Conservation (phyloP, 441 rosid genomes). For the Populus hybrid region DNA sequence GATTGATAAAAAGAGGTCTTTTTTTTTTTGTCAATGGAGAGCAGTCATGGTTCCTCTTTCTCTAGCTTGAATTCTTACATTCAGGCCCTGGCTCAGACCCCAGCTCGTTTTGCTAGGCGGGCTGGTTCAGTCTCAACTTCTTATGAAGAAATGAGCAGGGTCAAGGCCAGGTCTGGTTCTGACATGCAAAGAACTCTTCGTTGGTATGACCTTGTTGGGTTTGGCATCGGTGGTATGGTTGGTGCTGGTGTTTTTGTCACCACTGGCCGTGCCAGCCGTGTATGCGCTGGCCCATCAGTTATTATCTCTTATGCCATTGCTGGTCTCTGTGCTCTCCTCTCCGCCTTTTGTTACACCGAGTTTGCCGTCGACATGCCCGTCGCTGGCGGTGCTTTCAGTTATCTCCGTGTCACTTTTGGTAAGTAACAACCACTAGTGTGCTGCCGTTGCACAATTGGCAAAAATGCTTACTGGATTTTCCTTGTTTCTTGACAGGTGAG, state of each 20-base stretch:
- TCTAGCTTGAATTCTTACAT: slow-evolving; percentile 54
- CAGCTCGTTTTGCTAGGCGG: slow-evolving; percentile 60
- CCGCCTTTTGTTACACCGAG: slow-evolving; percentile 95
- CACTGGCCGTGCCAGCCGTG: slow-evolving; percentile 62
- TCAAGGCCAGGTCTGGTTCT: slow-evolving; percentile 55
- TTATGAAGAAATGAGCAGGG: slow-evolving; percentile 60
- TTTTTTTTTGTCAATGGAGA: slow-evolving; percentile 32
- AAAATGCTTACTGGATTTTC: background rate
- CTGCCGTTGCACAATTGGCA: too few species aligned
- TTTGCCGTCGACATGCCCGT: slow-evolving; percentile 95
- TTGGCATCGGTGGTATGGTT: slow-evolving; percentile 96
- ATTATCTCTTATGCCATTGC: slow-evolving; percentile 88
- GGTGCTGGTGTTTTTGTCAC: slow-evolving; percentile 94
- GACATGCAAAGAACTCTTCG: slow-evolving; percentile 68
- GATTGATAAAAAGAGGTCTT: too few species aligned
- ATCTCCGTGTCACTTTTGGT: slow-evolving; percentile 87
- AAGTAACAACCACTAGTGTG: slow-evolving; percentile 5
- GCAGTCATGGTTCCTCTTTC: slow-evolving; percentile 48
- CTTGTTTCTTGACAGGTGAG: slow-evolving; percentile 45
- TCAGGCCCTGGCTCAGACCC: slow-evolving; percentile 57
- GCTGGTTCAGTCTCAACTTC: slow-evolving; percentile 70
- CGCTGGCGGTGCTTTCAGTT: slow-evolving; percentile 95
- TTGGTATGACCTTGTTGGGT: slow-evolving; percentile 78
- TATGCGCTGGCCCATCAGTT: slow-evolving; percentile 69
- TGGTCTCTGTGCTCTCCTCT: slow-evolving; percentile 86